phyloP scores from a whole-genome alignment of 1,284 basidiomycete species.

The Leccinum fallax region DNA sequence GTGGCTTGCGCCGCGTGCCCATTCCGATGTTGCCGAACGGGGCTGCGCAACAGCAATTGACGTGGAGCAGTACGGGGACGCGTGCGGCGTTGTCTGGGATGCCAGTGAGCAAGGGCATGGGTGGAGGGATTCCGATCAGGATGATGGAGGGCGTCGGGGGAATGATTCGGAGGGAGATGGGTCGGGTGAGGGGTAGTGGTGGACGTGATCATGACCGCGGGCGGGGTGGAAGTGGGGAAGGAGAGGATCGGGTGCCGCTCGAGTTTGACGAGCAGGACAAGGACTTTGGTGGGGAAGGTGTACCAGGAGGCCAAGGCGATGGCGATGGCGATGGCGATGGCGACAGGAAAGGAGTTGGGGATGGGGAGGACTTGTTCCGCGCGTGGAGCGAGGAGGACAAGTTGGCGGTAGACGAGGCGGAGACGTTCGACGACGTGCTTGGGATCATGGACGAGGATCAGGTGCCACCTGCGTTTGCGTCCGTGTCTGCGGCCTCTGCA shows the following conservation, averaged over 20 bases:
- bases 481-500: not conserved
- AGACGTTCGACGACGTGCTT: conserved; percentile 64
- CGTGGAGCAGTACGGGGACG: conserved; percentile 20
- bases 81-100: conserved; percentile 23
- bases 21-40: conserved; percentile 79
- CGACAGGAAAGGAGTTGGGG: conserved; percentile 12
- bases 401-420: conserved; percentile 62
- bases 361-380: conserved; percentile 43
- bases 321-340: conserved; percentile 29
- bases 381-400: conserved; percentile 52
- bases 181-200: conserved; percentile 38
- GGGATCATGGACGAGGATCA: conserved; percentile 68
- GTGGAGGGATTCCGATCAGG: conserved; percentile 52
- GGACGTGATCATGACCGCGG: not conserved
- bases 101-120: conserved; percentile 9
- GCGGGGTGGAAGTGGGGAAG: not conserved
- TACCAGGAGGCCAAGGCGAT: conserved; percentile 8
- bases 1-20: conserved; percentile 30
- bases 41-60: conserved; percentile 23
- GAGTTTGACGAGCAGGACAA: conserved; percentile 77
- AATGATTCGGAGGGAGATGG: conserved; percentile 58
- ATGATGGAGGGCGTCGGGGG: conserved; percentile 62
- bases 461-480: conserved; percentile 15
- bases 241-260: conserved; percentile 45
- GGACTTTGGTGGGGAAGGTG: conserved; percentile 43